A percentile compares a stretch with the other conserved stretches of the same genome.
These are phyloP conservation scores for Xanthoconium separans DNA, from an alignment of 1,284 basidiomycete genomes.

Conservation along the genomic window DNA sequence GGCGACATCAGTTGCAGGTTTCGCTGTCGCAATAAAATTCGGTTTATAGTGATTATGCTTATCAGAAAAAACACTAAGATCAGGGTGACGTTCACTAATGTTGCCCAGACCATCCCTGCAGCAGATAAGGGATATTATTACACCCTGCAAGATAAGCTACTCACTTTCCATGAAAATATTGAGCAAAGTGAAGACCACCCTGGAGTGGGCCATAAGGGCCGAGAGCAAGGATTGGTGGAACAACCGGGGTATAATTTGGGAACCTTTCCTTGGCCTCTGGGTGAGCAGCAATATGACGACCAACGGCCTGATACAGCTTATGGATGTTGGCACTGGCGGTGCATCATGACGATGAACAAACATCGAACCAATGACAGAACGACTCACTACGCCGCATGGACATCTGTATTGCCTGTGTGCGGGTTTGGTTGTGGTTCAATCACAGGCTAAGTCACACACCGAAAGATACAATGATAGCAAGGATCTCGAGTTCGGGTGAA, in stretches of 20 bases:
- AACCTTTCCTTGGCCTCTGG: slow-evolving; percentile 60
- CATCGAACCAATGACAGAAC: background rate
- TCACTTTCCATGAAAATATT: slow-evolving; percentile 83
- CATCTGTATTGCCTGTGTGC: slow-evolving; percentile 67
- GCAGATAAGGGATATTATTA: slow-evolving; percentile 1
- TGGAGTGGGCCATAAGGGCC: slow-evolving; percentile 76
- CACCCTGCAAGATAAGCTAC: slow-evolving; percentile 21
- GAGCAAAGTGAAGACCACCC: slow-evolving; percentile 77
- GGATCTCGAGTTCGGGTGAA: slow-evolving; percentile 75
- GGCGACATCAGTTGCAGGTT: slow-evolving; percentile 61
- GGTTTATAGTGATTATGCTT: slow-evolving; percentile 31
- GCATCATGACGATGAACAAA: slow-evolving; percentile 17
- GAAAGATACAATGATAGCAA: slow-evolving; percentile 76
- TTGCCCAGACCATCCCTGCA: slow-evolving; percentile 78
- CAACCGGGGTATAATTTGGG: slow-evolving; percentile 49
- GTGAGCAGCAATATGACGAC: slow-evolving; percentile 58
- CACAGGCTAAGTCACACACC: slow-evolving; percentile 45
- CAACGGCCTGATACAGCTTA: slow-evolving; percentile 75
- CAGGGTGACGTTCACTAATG: slow-evolving; percentile 72
- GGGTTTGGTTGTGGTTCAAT: background rate
- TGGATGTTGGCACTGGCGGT: slow-evolving; percentile 67
- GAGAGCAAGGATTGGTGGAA: slow-evolving; percentile 62
- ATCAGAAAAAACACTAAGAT: slow-evolving; percentile 49
- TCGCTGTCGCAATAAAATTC: slow-evolving; percentile 49
- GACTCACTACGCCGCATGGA: slow-evolving; percentile 56